Base-by-base conservation (phyloP, 768 basidiomycete species). In the Mycena vulgaris region DNA sequence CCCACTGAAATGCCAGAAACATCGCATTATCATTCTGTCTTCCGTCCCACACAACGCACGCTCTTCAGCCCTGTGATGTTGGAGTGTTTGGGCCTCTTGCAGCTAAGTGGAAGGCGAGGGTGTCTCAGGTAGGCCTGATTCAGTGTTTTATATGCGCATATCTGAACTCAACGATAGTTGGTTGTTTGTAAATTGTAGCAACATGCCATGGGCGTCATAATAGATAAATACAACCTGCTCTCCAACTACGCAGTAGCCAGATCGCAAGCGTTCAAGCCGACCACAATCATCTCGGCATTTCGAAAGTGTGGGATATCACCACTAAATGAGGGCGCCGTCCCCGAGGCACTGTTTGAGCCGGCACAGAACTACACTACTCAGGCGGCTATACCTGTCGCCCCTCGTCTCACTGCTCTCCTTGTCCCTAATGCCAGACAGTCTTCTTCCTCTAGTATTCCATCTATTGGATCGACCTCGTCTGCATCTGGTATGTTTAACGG, bases 51-150 rank as follows among this genome's bases (percentile, higher is more conserved):
- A 45, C 42, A 6, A 45, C 42, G 3, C 42, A 45, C 13, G 42
- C 42, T 45, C 21, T 45, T 21, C 42, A 45, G 10, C 42, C 42
- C 76, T 78, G 75, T 30, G 79, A 84, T 75, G 80, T 84, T 49
- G 78, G 79, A 21, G 69, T 80, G 10, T 84, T 85, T 72, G 75
- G 81, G 1, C 83, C 80, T 0, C 70, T 84, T 25, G 58, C 73
- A 14, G 28, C 35, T 3, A 40, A n/a, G 2, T 80, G 78, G 79
- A 76, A 71, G 65, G 19, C 27, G 17, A 28, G 33, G 37, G 63
- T 60, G 30, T 63, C 45, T 23, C 49, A 39, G 40, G 58, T 33
- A 55, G 25, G 55, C 23, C 13, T 17, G 30, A 45, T 16, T 35
- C 31, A 25, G 3, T 28, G 25, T 57, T 13, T 16, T 39, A 10